Evolutionary conservation across 2,329 filamentous ascomycete genomes (phyloP), one percentile per base, ranked within the genome.

Genomic region (Fusarium falciforme): DNA sequence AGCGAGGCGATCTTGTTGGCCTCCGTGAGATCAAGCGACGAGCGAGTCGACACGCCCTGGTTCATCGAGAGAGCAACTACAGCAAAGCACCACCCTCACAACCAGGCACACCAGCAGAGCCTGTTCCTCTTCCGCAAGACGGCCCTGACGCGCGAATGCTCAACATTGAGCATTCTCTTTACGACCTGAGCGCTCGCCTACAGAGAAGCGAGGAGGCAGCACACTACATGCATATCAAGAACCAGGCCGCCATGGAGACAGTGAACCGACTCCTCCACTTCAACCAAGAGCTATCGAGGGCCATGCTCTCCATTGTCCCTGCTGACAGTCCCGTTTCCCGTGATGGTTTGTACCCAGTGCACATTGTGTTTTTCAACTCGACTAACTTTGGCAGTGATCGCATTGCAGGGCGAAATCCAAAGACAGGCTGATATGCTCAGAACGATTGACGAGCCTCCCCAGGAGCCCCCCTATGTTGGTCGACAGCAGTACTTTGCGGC

Each of bases 11-110:
- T 82, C 86, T 99, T 27, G 92, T 96, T 60, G 95, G 96, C 9
- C 85, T 99, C 70, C 90, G 96, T 49, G 96, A 99, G 80, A 99
- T 99, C 83, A 98, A 98, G 84, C 93, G 96, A 71, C 91, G 96
- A 70, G 96, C 96, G 20, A 98, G 96, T 38, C 90, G 96, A 71
- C 96, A 98, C 84, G 93, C 96, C 27, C 88, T 98, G 64, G 97
- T 98, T 27, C 95, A 98, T 80, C 91, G 96, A 76, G 96, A 98
- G 16, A 98, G 96, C 84, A 93, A 92, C 73, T 90, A 89, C 67
- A 91, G 93, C 68, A 97, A 97, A 80, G 87, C 93, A 44, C 89
- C 90, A 60, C 87, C 89, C 17, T 94, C 94, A 27, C 94, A 96
- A 77, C 93, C 94, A 11, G 94, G 94, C 16, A 94, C 94, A n/a